Percentiles rank a stretch among this genome's conserved stretches.
These are phyloP conservation scores for Melampsora americana DNA, from an alignment of 1,284 basidiomycete genomes.

Conservation along the genomic window DNA sequence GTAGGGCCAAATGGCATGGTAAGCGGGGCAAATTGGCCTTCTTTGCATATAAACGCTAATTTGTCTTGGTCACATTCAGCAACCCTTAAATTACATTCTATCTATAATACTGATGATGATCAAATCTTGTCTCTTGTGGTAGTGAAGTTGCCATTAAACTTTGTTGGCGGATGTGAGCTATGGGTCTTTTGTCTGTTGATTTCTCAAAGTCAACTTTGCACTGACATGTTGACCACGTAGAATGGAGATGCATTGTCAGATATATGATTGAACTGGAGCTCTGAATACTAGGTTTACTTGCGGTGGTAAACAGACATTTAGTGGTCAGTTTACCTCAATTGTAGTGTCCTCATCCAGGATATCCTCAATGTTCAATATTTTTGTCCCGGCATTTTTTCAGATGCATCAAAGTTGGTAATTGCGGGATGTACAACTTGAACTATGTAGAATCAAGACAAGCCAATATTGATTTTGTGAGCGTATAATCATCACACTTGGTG, in stretches of 20 bases:
- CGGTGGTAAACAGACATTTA: conserved; percentile 78
- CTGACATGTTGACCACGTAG: no score
- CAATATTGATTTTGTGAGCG: conserved; percentile 83
- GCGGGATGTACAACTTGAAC: conserved; percentile 92
- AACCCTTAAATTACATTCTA: no score
- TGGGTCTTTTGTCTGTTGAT: not conserved
- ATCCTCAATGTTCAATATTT: not conserved
- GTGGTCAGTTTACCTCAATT: conserved; percentile 18
- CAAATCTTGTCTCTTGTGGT: conserved; percentile 46
- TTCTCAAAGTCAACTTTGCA: no score
- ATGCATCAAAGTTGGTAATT: conserved; percentile 93
- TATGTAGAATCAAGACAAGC: conserved; percentile 92
- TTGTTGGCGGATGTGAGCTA: conserved; percentile 76
- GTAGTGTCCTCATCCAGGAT: not conserved
- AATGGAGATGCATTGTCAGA: conserved; percentile 84
- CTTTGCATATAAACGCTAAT: no score
- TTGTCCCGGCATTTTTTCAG: conserved; percentile 71
- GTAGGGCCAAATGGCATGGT: no score
- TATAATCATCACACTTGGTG: not conserved
- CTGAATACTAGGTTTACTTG: conserved; percentile 93
- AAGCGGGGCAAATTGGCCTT: no score
- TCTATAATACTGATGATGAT: conserved; percentile 62
- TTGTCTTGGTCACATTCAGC: no score
- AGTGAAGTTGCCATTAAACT: conserved; percentile 85
- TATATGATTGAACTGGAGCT: conserved; percentile 94